Conservation (phyloP, 108 stramenopile species). For the Nitzschia sp. region DNA sequence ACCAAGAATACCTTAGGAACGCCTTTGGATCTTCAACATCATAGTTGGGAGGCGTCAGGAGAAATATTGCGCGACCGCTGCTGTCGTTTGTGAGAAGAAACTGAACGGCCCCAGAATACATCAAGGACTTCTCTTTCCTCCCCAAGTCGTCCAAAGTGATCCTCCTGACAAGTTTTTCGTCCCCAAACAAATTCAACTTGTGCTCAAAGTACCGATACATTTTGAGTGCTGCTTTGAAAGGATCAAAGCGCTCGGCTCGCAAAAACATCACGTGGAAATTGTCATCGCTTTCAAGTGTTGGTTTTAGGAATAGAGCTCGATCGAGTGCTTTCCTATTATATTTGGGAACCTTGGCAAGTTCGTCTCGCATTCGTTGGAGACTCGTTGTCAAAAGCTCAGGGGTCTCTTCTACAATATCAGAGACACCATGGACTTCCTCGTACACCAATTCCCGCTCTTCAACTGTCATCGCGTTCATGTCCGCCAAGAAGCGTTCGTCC, state of each 20-base stretch:
- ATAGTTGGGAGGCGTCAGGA: not conserved
- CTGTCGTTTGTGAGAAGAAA: not conserved
- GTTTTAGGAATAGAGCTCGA: slow-evolving; percentile 3
- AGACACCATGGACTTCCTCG: slow-evolving; percentile 14
- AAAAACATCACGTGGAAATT: slow-evolving; percentile 39
- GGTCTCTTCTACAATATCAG: not conserved
- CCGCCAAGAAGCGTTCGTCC: not conserved
- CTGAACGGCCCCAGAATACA: not conserved
- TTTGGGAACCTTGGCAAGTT: slow-evolving; percentile 2
- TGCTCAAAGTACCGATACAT: slow-evolving; percentile 31
- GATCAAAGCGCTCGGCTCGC: slow-evolving; percentile 40
- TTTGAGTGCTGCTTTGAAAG: slow-evolving; percentile 22
- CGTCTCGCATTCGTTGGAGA: not conserved
- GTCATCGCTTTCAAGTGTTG: slow-evolving; percentile 1
- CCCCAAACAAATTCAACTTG: slow-evolving; percentile 34
- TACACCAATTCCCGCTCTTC: slow-evolving; percentile 4
- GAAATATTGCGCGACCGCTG: not conserved
- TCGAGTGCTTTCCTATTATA: not conserved
- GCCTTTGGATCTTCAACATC: not conserved
- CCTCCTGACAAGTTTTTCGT: slow-evolving; percentile 20
- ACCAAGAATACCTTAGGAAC: not conserved
- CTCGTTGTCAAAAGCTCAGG: not conserved
- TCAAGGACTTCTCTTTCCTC: not conserved
- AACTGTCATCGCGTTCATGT: not conserved
- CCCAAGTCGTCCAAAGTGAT: slow-evolving; percentile 36